phyloP scores from a whole-genome alignment of 73 alveolate species.

The Stentor coeruleus region DNA sequence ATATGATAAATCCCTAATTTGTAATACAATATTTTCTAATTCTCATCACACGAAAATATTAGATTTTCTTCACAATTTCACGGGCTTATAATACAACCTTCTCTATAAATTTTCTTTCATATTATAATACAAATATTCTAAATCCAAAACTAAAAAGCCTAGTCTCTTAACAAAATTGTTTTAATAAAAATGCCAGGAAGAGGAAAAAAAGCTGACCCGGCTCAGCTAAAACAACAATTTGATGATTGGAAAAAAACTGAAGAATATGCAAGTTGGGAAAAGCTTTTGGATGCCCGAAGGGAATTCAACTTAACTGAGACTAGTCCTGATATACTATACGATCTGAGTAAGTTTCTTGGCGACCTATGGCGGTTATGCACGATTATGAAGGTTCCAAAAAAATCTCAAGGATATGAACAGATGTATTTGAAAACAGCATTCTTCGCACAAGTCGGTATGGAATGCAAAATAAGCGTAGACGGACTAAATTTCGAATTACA shows the following conservation, averaged over 20 bases:
- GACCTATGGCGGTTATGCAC: neutral
- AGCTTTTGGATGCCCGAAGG: neutral
- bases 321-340: neutral
- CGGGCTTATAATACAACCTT: no score
- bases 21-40: no score
- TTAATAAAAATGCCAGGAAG: slow-evolving; percentile 18
- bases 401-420: slow-evolving; percentile 15
- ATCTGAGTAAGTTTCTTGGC: neutral
- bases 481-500: neutral
- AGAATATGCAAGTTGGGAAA: neutral
- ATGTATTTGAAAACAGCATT: neutral
- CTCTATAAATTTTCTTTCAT: no score
- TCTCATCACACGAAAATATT: no score
- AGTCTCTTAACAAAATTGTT: no score
- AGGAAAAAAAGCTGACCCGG: slow-evolving; percentile 22
- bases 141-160: no score
- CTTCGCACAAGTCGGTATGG: neutral
- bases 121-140: no score
- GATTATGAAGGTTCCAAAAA: slow-evolving; percentile 7
- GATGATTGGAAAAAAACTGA: slow-evolving; percentile 11
- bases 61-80: no score
- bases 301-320: no score
- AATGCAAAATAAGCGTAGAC: neutral
- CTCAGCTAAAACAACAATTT: neutral
- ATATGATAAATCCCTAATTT: no score